Conservation (phyloP, 441 rosid species). For the Macaranga tanarius region DNA sequence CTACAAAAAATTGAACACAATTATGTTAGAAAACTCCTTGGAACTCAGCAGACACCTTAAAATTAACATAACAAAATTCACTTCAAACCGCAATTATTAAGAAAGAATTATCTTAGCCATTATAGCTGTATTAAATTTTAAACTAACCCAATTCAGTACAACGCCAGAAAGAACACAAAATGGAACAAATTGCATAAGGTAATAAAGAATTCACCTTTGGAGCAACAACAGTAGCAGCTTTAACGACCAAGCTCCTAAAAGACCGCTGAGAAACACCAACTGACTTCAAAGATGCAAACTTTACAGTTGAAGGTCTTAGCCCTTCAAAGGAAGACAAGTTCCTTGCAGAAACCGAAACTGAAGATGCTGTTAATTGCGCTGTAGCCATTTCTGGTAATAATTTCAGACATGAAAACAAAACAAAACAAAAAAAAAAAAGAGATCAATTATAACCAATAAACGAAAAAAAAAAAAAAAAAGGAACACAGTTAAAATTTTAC, state of each 20-base stretch:
- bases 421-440: too few relatives aligned
- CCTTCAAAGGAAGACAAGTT: conserved; percentile 64
- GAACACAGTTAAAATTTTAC: not conserved
- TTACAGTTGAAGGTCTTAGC: conserved; percentile 57
- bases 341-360: conserved; percentile 54
- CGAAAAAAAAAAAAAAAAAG: too few relatives aligned
- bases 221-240: conserved; percentile 78
- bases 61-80: not conserved
- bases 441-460: not conserved
- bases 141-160: not conserved
- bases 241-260: conserved; percentile 56
- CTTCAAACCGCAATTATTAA: too few relatives aligned
- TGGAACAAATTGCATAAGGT: not conserved
- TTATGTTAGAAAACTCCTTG: not conserved
- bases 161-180: not conserved
- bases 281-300: conserved; percentile 49
- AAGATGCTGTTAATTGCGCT: conserved; percentile 64
- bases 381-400: conserved; percentile 60
- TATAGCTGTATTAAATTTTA: not conserved
- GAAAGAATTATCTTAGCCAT: too few relatives aligned
- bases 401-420: not conserved
- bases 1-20: conserved; percentile 34
- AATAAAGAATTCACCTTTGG: conserved; percentile 57
- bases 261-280: conserved; percentile 36
- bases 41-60: not conserved